Evolutionary conservation across 257 asterid genomes (phyloP), one percentile per base, ranked within the genome.

Genomic region (Paulownia fortunei): DNA sequence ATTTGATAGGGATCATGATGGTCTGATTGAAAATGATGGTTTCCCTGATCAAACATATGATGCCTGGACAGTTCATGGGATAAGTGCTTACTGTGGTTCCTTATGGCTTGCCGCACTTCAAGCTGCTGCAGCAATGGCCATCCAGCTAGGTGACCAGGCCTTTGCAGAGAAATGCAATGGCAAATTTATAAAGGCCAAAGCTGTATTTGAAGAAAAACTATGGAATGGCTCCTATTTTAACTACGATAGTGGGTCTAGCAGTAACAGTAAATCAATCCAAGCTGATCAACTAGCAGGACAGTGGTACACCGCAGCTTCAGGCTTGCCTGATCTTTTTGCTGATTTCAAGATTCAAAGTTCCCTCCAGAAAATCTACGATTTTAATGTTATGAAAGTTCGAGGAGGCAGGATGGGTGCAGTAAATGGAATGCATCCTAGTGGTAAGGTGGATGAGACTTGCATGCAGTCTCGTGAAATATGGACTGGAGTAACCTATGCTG

Each of bases 391-490:
- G 97, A 96, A 88, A 85, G 86, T 89, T 44, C 72, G 81, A 37
- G 97, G 97, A 27, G 99, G 99, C 24, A 82, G 90, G 86, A 93
- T 93, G 84, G 99, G 99, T 13, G 99, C 99, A 0, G 99, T 92
- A 39, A 96, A 96, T n/a, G 99, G 99, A 70, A 94, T 96, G 97
- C 88, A 92, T 79, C 97, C 97, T 19, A 96, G 69, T 39, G 99
- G 99, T 8, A 93, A 87, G 84, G 94, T 96, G 26, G 99, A 96
- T n/a, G 98, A 94, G 77, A 89, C 97, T 0, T 96, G 99, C 89
- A 96, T 96, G 99, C 99, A 96, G 80, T 96, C 99, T 8, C 90
- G 99, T 4, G 99, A 96, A 74, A 88, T 93, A 27, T 96, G 99
- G 99, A 85, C 96, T 0, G 99, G 99, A 8, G 98, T 96, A 46